phyloP scores from a whole-genome alignment of 805 yeast species.

The Saturnispora galanensis region DNA sequence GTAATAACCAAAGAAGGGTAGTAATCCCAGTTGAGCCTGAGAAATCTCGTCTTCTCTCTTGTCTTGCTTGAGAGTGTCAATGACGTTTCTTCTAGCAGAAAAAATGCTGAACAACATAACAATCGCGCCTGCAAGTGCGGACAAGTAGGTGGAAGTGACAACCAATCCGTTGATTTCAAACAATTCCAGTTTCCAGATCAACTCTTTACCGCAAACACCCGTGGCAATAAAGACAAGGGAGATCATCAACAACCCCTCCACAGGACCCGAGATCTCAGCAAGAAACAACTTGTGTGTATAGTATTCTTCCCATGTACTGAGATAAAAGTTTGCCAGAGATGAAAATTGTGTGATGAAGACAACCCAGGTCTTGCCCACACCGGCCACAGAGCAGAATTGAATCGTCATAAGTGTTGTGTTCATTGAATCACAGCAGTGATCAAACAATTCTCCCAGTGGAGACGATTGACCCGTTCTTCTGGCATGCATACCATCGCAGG shows the following conservation, averaged over 20 bases:
- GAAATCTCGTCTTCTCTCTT: conserved; percentile 29
- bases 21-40: conserved; percentile 23
- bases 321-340: conserved; percentile 68
- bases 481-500: conserved; percentile 94
- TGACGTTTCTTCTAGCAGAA: conserved; percentile 57
- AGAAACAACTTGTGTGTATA: conserved; percentile 77
- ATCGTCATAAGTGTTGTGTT: conserved; percentile 68
- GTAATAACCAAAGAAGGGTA: conserved; percentile 59
- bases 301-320: conserved; percentile 93
- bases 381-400: conserved; percentile 66
- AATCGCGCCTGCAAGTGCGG: conserved; percentile 41
- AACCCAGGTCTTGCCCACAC: conserved; percentile 60
- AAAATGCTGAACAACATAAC: conserved; percentile 55
- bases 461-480: conserved; percentile 92
- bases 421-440: conserved; percentile 68
- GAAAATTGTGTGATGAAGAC: conserved; percentile 61
- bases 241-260: conserved; percentile 77
- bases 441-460: conserved; percentile 90
- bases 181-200: conserved; percentile 43
- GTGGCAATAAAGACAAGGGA: conserved; percentile 46
- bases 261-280: conserved; percentile 84
- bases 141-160: conserved; percentile 30
- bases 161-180: background rate
- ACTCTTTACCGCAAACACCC: conserved; percentile 56
- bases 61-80: conserved; percentile 32